Evolutionary conservation across 345 rosid genomes (phyloP).

Genomic region (Lumnitzera racemosa): DNA sequence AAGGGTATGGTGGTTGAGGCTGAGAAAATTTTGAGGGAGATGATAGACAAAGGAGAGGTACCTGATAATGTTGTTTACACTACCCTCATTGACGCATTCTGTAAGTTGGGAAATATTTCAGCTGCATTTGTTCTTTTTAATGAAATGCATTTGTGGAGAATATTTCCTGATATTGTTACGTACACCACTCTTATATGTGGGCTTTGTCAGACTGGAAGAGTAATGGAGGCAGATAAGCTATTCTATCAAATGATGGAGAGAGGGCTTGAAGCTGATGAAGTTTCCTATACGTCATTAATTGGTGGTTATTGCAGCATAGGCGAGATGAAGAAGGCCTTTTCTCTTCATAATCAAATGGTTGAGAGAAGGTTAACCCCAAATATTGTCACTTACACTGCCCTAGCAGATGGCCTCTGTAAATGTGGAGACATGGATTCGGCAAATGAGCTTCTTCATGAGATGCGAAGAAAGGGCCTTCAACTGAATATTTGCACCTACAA

Average conservation of each 20-base stretch:
- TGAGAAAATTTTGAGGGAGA: conserved; percentile 53
- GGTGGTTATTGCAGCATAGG: conserved; percentile 85
- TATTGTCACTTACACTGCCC: conserved; percentile 76
- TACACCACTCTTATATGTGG: conserved; percentile 75
- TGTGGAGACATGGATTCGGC: conserved; percentile 74
- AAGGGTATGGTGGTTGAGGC: conserved; percentile 49
- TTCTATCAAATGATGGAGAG: conserved; percentile 51
- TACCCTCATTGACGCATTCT: conserved; percentile 73
- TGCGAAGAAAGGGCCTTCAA: conserved; percentile 67
- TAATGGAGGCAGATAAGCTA: conserved; percentile 57
- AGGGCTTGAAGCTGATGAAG: conserved; percentile 64
- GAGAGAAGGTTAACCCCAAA: conserved; percentile 56
- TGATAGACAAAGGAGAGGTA: conserved; percentile 42
- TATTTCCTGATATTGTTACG: conserved; percentile 60
- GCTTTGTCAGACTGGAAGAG: conserved; percentile 50
- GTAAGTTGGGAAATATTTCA: conserved; percentile 44
- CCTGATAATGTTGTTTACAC: conserved; percentile 73
- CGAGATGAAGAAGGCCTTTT: conserved; percentile 61
- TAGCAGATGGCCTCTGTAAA: conserved; percentile 87
- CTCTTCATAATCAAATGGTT: conserved; percentile 77
- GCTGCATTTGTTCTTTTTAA: conserved; percentile 46
- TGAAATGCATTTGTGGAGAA: conserved; percentile 44
- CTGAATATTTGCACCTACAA: conserved; percentile 71
- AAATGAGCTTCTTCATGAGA: conserved; percentile 83
- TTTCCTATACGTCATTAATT: conserved; percentile 69